Conservation (phyloP, 2,329 filamentous ascomycete genomes). For the Teratosphaeria gauchensis region DNA sequence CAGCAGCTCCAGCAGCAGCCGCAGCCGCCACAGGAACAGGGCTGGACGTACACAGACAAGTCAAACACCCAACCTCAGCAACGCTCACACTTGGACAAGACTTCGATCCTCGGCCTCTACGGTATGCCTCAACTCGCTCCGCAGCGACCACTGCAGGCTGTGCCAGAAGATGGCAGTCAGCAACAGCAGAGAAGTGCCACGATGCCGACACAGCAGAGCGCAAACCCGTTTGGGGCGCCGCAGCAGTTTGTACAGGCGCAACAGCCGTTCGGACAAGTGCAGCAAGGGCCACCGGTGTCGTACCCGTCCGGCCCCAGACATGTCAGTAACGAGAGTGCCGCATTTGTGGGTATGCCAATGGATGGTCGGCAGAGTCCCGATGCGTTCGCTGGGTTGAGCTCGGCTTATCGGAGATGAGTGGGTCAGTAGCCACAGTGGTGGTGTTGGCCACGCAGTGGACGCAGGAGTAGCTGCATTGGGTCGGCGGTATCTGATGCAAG, state of each 20-base stretch:
- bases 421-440: background rate
- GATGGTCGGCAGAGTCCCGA: slow-evolving; percentile 67
- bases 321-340: slow-evolving; percentile 61
- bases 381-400: slow-evolving; percentile 67
- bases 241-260: slow-evolving; percentile 18
- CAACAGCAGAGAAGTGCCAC: slow-evolving; percentile 28
- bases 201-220: slow-evolving; percentile 23
- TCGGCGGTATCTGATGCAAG: background rate
- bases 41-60: slow-evolving; percentile 19
- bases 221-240: background rate
- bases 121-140: slow-evolving; percentile 46
- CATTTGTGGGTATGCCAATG: slow-evolving; percentile 51
- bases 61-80: slow-evolving; percentile 17
- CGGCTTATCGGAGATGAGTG: slow-evolving; percentile 32
- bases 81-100: slow-evolving; percentile 53
- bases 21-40: slow-evolving; percentile 27
- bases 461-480: background rate
- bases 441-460: background rate
- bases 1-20: slow-evolving; percentile 30
- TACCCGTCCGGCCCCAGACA: slow-evolving; percentile 28
- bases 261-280: slow-evolving; percentile 13
- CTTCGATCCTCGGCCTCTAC: slow-evolving; percentile 67
- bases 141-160: slow-evolving; percentile 27
- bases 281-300: slow-evolving; percentile 11
- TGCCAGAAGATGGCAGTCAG: slow-evolving; percentile 25